Evolutionary conservation across 2,329 filamentous ascomycete genomes (phyloP), one percentile per base, ranked within the genome.

Genomic region (Paecilomyces niveus): DNA sequence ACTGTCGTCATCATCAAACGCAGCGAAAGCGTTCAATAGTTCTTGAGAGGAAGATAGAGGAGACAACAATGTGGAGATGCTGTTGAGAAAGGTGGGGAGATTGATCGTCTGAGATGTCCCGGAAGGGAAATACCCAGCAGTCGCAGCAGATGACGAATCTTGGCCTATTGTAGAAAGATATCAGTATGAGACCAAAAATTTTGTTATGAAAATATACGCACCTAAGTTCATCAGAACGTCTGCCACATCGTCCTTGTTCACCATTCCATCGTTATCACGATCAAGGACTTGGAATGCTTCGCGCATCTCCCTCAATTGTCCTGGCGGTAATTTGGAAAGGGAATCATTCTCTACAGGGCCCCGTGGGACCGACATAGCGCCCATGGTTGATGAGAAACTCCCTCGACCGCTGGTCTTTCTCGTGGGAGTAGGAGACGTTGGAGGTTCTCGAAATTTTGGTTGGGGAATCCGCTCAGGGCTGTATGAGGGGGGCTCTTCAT

Each of bases 251-350:
- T 93, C 89, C 59, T 89, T 83, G 64, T 88, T 89, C 61, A 99
- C 87, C 55, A 84, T 80, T 18, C 93, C 92, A 68, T 94, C 91
- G 68, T 91, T 92, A 74, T 94, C 88, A 60, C 90, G 84, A 73
- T 97, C 94, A 53, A 99, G 81, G 59, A 97, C 92, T 73, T 95
- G 90, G 74, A 97, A 99, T 0, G 89, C 91, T 71, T 97, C 93
- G 61, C 94, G 85, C 75, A 99, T 84, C 66, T 90, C 90, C 68
- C 92, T 86, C 35, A 97, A 85, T 66, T 97, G 90, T 2, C 89
- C 81, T 2, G 90, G 86, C 39, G 93, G 89, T 50, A 97, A 76
- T 68, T 75, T 64, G 67, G 78, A 65, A 66, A 81, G 59, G 61
- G 69, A 60, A 64, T 76, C 76, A 26, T 64, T 69, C 33, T 65